Evolutionary conservation across 257 asterid genomes (phyloP).

Genomic region (Datura wrightii): DNA sequence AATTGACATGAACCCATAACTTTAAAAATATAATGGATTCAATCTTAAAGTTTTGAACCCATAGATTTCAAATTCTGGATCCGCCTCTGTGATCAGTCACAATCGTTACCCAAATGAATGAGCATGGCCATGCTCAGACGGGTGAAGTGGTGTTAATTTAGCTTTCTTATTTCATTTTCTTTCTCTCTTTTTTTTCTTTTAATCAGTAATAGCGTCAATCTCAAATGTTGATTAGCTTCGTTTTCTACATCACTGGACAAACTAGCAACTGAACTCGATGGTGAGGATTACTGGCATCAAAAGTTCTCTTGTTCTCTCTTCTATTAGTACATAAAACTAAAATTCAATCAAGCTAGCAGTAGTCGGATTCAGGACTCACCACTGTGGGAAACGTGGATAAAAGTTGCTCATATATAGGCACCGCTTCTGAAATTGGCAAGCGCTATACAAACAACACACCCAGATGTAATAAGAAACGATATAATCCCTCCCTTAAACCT

Average conservation of each 20-base stretch:
- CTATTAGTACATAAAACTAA: not conserved
- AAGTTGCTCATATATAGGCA: constrained; percentile 84
- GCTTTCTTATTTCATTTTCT: not conserved
- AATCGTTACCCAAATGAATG: no score
- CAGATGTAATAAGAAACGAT: not conserved
- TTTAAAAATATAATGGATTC: no score
- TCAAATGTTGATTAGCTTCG: constrained; percentile 7
- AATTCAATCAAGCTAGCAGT: not conserved
- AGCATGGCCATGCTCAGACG: not conserved
- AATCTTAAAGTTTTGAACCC: no score
- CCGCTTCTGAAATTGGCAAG: constrained; percentile 73
- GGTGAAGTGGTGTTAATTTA: not conserved
- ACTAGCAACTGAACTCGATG: not conserved
- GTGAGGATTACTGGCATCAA: not conserved
- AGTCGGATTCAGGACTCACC: constrained; percentile 46
- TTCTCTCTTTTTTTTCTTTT: not conserved
- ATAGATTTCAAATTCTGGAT: no score
- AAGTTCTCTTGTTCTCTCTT: not conserved
- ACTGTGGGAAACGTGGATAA: constrained; percentile 83
- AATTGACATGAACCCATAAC: no score
- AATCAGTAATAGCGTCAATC: not conserved
- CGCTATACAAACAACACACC: constrained; percentile 50
- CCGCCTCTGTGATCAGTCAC: no score
- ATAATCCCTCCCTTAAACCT: not conserved
- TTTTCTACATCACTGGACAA: constrained; percentile 24